Conservation (phyloP, 2,329 filamentous ascomycete species). For the Beauveria rudraprayagi region DNA sequence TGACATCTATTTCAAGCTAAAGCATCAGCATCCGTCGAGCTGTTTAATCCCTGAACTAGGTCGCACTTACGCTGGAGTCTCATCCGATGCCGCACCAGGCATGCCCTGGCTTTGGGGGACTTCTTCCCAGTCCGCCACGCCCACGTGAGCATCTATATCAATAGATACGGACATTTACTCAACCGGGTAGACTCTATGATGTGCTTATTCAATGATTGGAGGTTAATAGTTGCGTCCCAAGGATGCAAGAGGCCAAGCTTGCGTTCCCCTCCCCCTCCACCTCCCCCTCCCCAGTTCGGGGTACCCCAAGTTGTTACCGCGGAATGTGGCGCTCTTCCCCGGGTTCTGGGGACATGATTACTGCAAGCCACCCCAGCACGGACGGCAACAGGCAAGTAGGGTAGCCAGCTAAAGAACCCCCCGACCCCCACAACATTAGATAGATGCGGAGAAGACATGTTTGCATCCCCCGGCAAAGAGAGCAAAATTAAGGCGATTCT, state of each 20-base stretch:
- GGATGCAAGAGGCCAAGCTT: neutral
- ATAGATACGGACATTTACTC: neutral
- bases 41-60: neutral
- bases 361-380: neutral
- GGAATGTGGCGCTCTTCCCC: neutral
- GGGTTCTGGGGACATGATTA: neutral
- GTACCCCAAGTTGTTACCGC: neutral
- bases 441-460: neutral
- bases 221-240: neutral
- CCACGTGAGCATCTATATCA: neutral
- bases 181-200: neutral
- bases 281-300: too few species aligned
- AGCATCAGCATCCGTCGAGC: neutral
- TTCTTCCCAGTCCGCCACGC: neutral
- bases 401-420: neutral
- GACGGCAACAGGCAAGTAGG: too few species aligned
- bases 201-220: neutral
- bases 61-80: constrained; percentile 3
- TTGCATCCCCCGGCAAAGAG: neutral
- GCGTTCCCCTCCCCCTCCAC: neutral
- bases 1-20: constrained; percentile 22
- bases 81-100: neutral
- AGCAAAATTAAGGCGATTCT: neutral
- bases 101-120: neutral
- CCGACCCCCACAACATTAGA: neutral